phyloP scores from a whole-genome alignment of 495 filamentous ascomycete genomes.

The Elasticomyces elasticus region DNA sequence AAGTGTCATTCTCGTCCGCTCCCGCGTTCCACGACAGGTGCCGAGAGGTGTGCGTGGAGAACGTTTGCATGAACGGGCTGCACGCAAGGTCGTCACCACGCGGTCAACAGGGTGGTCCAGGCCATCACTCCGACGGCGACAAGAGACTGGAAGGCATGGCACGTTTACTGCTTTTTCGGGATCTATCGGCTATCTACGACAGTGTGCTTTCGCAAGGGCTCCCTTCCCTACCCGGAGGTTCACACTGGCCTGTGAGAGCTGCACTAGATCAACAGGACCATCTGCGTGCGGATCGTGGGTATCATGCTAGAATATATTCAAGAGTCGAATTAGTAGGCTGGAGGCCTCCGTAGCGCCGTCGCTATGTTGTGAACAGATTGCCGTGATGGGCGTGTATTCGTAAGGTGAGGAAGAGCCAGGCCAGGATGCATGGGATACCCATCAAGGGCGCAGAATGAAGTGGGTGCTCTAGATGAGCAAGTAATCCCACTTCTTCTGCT shows the following conservation, averaged over 20 bases:
- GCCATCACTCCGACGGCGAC: neutral
- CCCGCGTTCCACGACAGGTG: neutral
- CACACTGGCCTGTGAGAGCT: conserved; percentile 19
- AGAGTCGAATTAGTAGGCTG: neutral
- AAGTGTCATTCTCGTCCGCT: neutral
- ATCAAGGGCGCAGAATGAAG: conserved; percentile 7
- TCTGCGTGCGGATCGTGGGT: conserved; percentile 10
- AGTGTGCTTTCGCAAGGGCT: neutral
- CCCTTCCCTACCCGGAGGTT: neutral
- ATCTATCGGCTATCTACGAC: neutral
- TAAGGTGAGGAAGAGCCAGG: conserved; percentile 6
- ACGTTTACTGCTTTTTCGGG: neutral
- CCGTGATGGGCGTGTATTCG: neutral
- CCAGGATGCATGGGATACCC: conserved; percentile 15
- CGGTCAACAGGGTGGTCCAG: neutral
- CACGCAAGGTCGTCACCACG: neutral
- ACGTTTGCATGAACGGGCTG: neutral
- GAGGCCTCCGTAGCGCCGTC: conserved; percentile 10
- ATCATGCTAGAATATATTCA: conserved; percentile 9
- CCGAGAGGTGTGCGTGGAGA: neutral
- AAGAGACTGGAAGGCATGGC: neutral
- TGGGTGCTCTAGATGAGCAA: conserved; percentile 58
- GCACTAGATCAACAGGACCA: conserved; percentile 22
- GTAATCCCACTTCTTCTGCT: conserved; percentile 82
- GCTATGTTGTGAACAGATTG: conserved; percentile 8